Base-by-base conservation (phyloP, 1,284 basidiomycete species). In the Cryptococcus sp. region DNA sequence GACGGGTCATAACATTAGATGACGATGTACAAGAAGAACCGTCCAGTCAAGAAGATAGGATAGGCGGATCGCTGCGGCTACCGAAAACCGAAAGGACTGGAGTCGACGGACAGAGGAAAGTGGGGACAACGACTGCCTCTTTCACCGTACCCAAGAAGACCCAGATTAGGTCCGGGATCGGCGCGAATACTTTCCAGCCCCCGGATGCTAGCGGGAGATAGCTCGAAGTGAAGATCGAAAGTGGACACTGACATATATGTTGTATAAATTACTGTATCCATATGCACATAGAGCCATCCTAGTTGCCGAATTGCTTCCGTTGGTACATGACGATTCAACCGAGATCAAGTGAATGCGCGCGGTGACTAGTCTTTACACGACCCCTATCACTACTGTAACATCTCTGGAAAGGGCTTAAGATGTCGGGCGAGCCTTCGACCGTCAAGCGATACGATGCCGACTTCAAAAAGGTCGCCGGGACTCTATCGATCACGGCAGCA, bases 401-500 rank as follows among this genome's bases (percentile, higher is more conserved):
- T n/a, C n/a, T n/a, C n/a, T n/a, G n/a, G n/a, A n/a, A n/a, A n/a
- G n/a, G n/a, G n/a, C n/a, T n/a, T n/a, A n/a, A 34, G 32, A 58
- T 58, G 56, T 42, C 53, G 11, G 55, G 52, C 32, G 55, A 60
- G 24, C 13, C 48, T 3, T 53, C 60, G 47, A 54, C 54, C 16
- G 44, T 57, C 11, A 50, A 46, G n/a, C 53, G 52, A 5, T 74
- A 63, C 53, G 58, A 62, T 28, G 67, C 63, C 21, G 58, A 66
- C 24, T 74, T 74, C 63, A 74, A 73, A 46, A 72, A 71, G 46
- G 60, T 64, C 4, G 61, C 70, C 5, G 74, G 74, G 34, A 72
- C 62, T 22, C 58, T 76, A 43, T 53, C 66, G 32, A 34, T 76
- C 42, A 73, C 71, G 1, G 42, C 62, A 19, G 70, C 67, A 22